Evolutionary conservation across 2,329 filamentous ascomycete species (phyloP).

Genomic region (Pseudodiploospora longispora): DNA sequence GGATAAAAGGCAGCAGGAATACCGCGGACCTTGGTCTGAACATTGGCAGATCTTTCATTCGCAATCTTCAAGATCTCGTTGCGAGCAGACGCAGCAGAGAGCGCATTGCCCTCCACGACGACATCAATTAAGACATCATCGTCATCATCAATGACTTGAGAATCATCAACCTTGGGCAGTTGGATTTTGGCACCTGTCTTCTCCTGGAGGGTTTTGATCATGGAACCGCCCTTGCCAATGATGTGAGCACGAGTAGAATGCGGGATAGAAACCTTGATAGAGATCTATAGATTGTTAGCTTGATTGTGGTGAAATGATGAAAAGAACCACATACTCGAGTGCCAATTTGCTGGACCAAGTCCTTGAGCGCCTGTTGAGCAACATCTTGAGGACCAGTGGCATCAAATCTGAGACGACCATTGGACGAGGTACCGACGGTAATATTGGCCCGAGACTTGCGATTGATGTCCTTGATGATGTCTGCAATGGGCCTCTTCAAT

Average conservation of each 20-base stretch:
- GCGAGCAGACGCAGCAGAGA: slow-evolving; percentile 76
- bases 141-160: slow-evolving; percentile 52
- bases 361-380: slow-evolving; percentile 80
- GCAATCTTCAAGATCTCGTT: slow-evolving; percentile 82
- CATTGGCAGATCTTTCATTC: slow-evolving; percentile 73
- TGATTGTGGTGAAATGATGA: not conserved
- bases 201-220: slow-evolving; percentile 83
- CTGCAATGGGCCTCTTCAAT: slow-evolving; percentile 75
- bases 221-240: slow-evolving; percentile 85
- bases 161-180: slow-evolving; percentile 72
- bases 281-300: slow-evolving; percentile 25
- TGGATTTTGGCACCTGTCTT: slow-evolving; percentile 86
- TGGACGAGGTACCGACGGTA: slow-evolving; percentile 64
- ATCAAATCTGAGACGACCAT: slow-evolving; percentile 71
- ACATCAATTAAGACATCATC: slow-evolving; percentile 83
- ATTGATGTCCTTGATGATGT: slow-evolving; percentile 87
- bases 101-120: slow-evolving; percentile 80
- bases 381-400: slow-evolving; percentile 76
- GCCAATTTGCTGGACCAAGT: slow-evolving; percentile 81
- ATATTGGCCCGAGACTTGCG: slow-evolving; percentile 83
- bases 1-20: slow-evolving; percentile 92
- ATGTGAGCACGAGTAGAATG: slow-evolving; percentile 78
- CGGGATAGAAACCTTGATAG: slow-evolving; percentile 72
- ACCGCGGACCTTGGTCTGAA: slow-evolving; percentile 71
- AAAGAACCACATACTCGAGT: slow-evolving; percentile 54